Evolutionary conservation across 2,329 filamentous ascomycete genomes (phyloP).

Genomic region (Xylariales sp.): DNA sequence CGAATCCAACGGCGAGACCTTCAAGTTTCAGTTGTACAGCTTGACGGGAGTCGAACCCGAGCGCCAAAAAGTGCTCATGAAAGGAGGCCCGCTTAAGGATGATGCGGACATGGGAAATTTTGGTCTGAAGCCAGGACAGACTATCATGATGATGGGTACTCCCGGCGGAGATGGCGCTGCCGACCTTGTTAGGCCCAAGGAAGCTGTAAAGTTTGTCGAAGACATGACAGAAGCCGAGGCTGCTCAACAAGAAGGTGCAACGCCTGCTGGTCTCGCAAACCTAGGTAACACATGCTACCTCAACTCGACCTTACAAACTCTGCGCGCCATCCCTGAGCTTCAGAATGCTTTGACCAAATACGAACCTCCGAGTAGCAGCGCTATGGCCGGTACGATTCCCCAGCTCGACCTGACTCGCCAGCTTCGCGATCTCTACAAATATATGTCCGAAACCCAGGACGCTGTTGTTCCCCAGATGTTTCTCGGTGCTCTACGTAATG

Average conservation of each 20-base stretch:
- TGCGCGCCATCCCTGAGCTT: constrained; percentile 86
- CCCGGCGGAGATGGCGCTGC: constrained; percentile 61
- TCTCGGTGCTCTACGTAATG: constrained; percentile 69
- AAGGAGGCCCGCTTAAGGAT: constrained; percentile 93
- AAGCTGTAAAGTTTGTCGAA: constrained; percentile 83
- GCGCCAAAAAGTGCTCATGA: constrained; percentile 92
- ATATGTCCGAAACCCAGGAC: constrained; percentile 85
- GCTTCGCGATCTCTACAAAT: constrained; percentile 78
- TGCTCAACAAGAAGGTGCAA: constrained; percentile 77
- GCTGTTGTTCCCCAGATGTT: constrained; percentile 83
- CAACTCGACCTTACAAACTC: constrained; percentile 92
- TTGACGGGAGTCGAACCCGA: constrained; percentile 94
- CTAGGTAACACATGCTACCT: constrained; percentile 98
- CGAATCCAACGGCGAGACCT: constrained; percentile 78
- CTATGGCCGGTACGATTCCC: constrained; percentile 29
- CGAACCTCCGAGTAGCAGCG: constrained; percentile 20
- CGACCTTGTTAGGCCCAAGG: constrained; percentile 67
- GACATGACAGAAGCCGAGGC: constrained; percentile 96
- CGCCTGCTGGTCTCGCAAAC: constrained; percentile 83
- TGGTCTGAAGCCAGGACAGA: constrained; percentile 79
- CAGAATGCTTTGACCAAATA: constrained; percentile 71
- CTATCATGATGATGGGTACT: constrained; percentile 95
- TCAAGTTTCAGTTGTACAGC: constrained; percentile 95
- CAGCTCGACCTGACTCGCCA: constrained; percentile 71
- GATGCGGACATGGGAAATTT: constrained; percentile 82